Conservation (phyloP, 805 yeast genomes). For the Starmerella floris region DNA sequence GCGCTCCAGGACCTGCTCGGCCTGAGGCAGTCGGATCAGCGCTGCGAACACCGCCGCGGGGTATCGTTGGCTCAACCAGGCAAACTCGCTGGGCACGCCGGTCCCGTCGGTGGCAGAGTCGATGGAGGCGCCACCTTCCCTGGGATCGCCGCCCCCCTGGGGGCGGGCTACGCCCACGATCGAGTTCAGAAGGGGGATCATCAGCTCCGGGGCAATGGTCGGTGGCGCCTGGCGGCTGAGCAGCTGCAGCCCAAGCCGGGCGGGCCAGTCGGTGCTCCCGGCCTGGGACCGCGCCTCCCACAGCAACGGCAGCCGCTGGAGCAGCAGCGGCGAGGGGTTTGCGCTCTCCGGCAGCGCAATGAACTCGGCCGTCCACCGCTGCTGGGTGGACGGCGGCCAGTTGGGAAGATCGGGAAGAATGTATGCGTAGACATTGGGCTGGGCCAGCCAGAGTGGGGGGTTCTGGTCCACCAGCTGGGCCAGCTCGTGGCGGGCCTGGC, state of each 20-base stretch:
- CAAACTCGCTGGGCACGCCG: neutral
- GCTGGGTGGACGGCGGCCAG: neutral
- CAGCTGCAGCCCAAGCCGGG: slow-evolving; percentile 4
- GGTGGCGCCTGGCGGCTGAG: slow-evolving; percentile 10
- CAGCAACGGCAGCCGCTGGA: slow-evolving; percentile 4
- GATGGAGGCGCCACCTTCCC: too few species aligned
- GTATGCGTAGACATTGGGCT: neutral
- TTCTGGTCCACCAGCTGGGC: neutral
- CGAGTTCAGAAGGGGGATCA: neutral
- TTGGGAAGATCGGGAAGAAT: neutral
- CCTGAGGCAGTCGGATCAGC: neutral
- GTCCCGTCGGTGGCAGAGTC: neutral
- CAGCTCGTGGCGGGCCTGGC: neutral
- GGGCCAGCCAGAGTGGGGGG: neutral
- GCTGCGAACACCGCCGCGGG: neutral
- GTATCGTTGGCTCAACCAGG: neutral
- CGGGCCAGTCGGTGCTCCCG: neutral
- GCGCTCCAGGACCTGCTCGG: neutral
- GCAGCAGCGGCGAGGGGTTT: neutral
- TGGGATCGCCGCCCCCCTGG: too few species aligned
- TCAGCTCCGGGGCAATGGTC: neutral
- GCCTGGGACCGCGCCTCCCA: neutral
- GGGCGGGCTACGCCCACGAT: neutral
- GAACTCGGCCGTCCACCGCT: neutral
- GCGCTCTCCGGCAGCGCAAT: neutral